Base-by-base conservation (phyloP, 257 asterid genomes). In the Coffea canephora region DNA sequence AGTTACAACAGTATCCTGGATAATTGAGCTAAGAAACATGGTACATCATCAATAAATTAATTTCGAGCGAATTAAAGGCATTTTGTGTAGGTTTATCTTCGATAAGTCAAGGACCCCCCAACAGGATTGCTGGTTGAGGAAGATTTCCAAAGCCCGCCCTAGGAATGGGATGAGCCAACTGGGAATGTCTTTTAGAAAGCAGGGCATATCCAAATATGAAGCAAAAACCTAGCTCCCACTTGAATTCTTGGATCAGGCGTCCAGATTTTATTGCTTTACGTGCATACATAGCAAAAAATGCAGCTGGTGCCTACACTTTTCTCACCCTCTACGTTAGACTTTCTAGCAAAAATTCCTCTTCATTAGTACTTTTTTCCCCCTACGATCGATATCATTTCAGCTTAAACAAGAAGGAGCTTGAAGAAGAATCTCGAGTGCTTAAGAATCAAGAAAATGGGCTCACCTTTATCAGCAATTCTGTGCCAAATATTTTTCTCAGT, bases 241-340 rank as follows among this genome's bases (percentile, higher is more conserved):
- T n/a, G 41, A 48, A 12, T 71, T 66, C 74, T 82, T 78, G 85
- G 85, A 82, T 82, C 85, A 8, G 62, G 72, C 16, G 25, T 50
- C 46, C 59, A 64, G 48, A 71, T 77, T 7, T 39, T 34, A 74
- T 71, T 73, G 48, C 86, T 79, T 79, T 78, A 45, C 73, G 71
- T 83, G 71, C 65, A 74, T 48, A 31, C 55, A 64, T 62, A 23
- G 76, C 45, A 65, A 36, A 66, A 69, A 69, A 4, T 55, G 70
- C 55, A 69, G 1, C 15, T 19, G 15, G 19, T 65, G 71, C 79
- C 0, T 31, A 7, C 67, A 73, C 82, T 78, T 82, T 82, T 62
- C 79, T 67, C 76, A 4, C 31, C 21, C 62, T 45, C 43, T 54
- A 76, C 66, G 79, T 43, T 49, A 65, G 67, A 16, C 73, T 41